A percentile compares a stretch with the other conserved stretches of the same genome.
Evolutionary conservation across 140 eudicot species (phyloP).

Genomic region (Bidens hawaiensis): DNA sequence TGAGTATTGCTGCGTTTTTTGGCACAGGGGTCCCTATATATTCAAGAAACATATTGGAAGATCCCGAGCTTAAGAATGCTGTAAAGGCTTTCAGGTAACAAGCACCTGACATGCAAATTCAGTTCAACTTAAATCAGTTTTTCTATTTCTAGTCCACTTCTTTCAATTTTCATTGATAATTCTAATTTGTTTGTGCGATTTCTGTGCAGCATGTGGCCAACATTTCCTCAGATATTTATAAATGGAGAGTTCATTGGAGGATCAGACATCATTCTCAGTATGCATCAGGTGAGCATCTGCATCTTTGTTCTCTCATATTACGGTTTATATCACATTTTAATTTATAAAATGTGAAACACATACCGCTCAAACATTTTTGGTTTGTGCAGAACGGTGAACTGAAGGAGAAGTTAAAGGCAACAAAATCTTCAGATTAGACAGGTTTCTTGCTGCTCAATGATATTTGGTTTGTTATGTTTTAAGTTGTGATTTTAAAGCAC

Average conservation of each 20-base stretch:
- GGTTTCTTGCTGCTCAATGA: too few species aligned
- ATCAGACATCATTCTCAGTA: slow-evolving; percentile 81
- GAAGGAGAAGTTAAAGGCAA: slow-evolving; percentile 61
- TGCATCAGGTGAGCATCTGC: slow-evolving; percentile 66
- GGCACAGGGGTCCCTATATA: slow-evolving; percentile 71
- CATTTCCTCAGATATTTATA: slow-evolving; percentile 93
- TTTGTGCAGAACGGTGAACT: slow-evolving; percentile 71
- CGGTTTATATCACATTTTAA: background rate
- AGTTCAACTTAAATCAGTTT: background rate
- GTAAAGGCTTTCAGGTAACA: slow-evolving; percentile 80
- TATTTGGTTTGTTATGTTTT: too few species aligned
- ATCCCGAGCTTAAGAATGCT: slow-evolving; percentile 83
- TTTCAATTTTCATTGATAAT: background rate
- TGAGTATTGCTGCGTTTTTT: slow-evolving; percentile 9
- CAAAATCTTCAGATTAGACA: slow-evolving; percentile 12
- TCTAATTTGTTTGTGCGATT: background rate
- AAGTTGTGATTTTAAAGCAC: too few species aligned
- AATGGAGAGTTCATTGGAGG: slow-evolving; percentile 97
- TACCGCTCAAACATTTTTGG: background rate
- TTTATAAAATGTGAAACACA: background rate
- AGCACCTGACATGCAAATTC: background rate
- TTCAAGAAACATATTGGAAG: slow-evolving; percentile 87
- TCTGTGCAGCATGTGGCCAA: slow-evolving; percentile 82
- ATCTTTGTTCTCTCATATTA: background rate
- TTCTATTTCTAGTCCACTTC: background rate